These are phyloP conservation scores for Hypoxylon trugodes DNA, from an alignment of 495 filamentous ascomycete species.

Conservation along the genomic window DNA sequence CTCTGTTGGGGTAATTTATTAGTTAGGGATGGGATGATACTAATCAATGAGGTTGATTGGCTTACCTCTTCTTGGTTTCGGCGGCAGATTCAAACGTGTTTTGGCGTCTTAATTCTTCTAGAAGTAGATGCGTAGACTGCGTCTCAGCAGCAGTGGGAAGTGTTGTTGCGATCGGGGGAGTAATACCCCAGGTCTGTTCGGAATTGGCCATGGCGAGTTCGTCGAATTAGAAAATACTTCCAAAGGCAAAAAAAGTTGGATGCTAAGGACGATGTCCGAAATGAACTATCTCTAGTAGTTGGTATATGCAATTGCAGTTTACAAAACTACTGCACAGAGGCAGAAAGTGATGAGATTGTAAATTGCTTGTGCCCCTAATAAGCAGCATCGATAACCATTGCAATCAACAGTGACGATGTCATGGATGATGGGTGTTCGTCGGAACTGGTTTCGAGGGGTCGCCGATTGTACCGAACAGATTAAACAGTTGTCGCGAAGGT, in stretches of 20 bases:
- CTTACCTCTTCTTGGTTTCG: constrained; percentile 82
- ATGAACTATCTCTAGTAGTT: neutral
- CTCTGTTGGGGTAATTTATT: constrained; percentile 31
- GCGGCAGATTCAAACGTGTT: constrained; percentile 86
- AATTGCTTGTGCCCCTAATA: constrained; percentile 7
- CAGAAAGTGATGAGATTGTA: constrained; percentile 1
- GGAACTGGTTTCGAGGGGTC: neutral
- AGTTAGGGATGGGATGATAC: constrained; percentile 3
- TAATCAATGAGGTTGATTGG: neutral
- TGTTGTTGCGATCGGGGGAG: constrained; percentile 79
- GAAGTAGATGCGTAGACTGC: constrained; percentile 75
- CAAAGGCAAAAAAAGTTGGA: neutral
- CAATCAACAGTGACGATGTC: constrained; percentile 23
- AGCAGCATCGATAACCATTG: constrained; percentile 25
- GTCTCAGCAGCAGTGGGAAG: constrained; percentile 80
- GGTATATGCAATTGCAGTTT: neutral
- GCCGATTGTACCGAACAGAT: neutral
- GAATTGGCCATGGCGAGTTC: constrained; percentile 30
- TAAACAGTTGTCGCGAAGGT: neutral
- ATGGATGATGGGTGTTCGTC: constrained; percentile 10
- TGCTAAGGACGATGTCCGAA: neutral
- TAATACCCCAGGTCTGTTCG: constrained; percentile 73
- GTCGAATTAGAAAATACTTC: neutral
- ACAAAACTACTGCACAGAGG: constrained; percentile 5
- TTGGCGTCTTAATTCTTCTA: constrained; percentile 82